These are phyloP conservation scores for Diversispora epigaea DNA, from an alignment of 192 early-diverging fungal genomes.

Conservation along the genomic window DNA sequence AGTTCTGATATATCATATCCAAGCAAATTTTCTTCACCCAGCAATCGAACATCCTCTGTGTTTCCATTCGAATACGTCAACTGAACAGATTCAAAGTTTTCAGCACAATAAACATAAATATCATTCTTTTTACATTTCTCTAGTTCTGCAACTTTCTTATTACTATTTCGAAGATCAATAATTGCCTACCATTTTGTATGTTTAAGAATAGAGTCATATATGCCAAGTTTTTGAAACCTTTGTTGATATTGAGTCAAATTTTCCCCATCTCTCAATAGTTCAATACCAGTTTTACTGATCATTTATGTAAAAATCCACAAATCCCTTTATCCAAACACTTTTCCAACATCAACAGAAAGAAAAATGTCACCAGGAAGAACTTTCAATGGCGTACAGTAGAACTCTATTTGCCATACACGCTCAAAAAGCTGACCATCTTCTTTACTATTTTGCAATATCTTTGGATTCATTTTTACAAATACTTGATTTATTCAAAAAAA, in stretches of 20 bases:
- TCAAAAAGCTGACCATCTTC: constrained; percentile 31
- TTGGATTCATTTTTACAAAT: constrained; percentile 18
- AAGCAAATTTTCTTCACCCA: constrained; percentile 14
- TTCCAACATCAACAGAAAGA: constrained; percentile 36
- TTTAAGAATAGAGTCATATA: too few species aligned
- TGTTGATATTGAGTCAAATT: too few species aligned
- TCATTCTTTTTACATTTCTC: background rate
- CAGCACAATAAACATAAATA: constrained; percentile 21
- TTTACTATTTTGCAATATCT: constrained; percentile 13
- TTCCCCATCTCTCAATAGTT: constrained; percentile 23
- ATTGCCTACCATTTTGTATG: background rate
- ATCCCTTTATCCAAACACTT: constrained; percentile 18
- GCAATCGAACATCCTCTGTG: background rate
- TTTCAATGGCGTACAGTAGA: constrained; percentile 32
- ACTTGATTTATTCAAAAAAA: too few species aligned
- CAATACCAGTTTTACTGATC: background rate
- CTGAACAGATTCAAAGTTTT: constrained; percentile 10
- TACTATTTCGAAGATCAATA: constrained; percentile 27
- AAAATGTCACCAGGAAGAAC: constrained; percentile 18
- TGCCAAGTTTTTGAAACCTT: too few species aligned
- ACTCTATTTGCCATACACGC: constrained; percentile 40
- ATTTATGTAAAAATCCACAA: background rate
- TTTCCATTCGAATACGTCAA: constrained; percentile 13
- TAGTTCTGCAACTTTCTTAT: background rate
- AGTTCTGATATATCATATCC: background rate